Evolutionary conservation across 2,329 filamentous ascomycete genomes (phyloP).

Genomic region (Trichoderma oligosporum): DNA sequence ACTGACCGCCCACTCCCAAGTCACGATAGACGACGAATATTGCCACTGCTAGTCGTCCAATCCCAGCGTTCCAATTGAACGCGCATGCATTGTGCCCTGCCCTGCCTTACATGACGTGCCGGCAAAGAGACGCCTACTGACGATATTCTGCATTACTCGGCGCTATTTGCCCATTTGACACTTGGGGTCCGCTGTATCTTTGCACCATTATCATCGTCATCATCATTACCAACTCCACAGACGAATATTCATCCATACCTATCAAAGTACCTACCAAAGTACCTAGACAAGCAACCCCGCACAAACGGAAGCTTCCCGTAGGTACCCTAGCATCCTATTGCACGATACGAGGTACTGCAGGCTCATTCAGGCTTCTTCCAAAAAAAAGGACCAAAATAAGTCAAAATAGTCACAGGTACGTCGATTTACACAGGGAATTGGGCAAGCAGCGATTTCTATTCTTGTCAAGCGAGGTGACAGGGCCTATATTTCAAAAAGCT

Average conservation of each 20-base stretch:
- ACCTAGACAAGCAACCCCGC: conserved; percentile 14
- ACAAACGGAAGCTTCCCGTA: not conserved
- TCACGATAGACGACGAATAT: conserved; percentile 9
- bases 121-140: conserved; percentile 11
- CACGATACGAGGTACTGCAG: not conserved
- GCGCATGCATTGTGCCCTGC: conserved; percentile 4
- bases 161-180: conserved; percentile 10
- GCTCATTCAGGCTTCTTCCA: conserved; percentile 1
- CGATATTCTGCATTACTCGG: conserved; percentile 12
- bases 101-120: conserved; percentile 10
- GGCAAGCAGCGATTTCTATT: conserved; percentile 3
- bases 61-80: conserved; percentile 7
- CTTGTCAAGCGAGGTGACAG: not conserved
- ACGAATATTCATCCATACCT: not conserved
- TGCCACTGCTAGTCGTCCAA: conserved; percentile 6
- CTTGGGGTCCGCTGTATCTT: conserved; percentile 1
- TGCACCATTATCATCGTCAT: conserved; percentile 4
- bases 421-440: not conserved
- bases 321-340: not conserved
- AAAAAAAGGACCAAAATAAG: conserved; percentile 5
- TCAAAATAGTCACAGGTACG: conserved; percentile 4
- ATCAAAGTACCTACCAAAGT: no score
- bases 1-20: conserved; percentile 11
- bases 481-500: no score
- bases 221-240: not conserved